Conservation (phyloP, 495 filamentous ascomycete species). For the Ramalina peruviana region DNA sequence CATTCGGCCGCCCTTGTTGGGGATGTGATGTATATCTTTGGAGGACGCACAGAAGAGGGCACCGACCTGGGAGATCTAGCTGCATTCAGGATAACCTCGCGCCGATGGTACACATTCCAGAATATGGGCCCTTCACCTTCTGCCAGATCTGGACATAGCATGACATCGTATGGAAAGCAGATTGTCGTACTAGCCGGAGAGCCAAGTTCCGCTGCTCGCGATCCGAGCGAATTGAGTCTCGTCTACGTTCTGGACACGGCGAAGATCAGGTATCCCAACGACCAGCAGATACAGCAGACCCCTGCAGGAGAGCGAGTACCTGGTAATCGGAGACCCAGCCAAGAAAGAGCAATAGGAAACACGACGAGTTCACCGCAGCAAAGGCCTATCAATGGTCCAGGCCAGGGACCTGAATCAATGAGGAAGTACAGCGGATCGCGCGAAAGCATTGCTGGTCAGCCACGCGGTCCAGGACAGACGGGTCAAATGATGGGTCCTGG, state of each 20-base stretch:
- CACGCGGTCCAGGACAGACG: conserved; percentile 20
- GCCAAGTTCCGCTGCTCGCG: conserved; percentile 71
- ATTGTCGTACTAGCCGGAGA: conserved; percentile 89
- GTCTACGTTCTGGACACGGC: conserved; percentile 85
- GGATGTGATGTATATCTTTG: conserved; percentile 99
- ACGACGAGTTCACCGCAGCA: conserved; percentile 18
- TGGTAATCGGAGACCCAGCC: conserved; percentile 27
- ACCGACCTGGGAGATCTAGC: conserved; percentile 85
- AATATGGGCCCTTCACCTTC: conserved; percentile 98
- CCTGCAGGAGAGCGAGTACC: conserved; percentile 23
- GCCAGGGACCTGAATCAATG: conserved; percentile 37
- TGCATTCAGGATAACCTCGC: conserved; percentile 81
- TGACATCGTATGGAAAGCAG: conserved; percentile 86
- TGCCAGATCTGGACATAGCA: conserved; percentile 86
- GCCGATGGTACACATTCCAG: conserved; percentile 97
- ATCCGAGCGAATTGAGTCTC: conserved; percentile 70
- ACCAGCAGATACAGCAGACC: conserved; percentile 39
- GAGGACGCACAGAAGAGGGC: conserved; percentile 88
- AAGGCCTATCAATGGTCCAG: conserved; percentile 41
- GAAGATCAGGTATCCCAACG: conserved; percentile 90
- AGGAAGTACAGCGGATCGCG: conserved; percentile 37
- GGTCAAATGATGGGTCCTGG: conserved; percentile 6
- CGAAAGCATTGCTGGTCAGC: conserved; percentile 35
- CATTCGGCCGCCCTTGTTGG: conserved; percentile 86
- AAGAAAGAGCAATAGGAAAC: conserved; percentile 18